Evolutionary conservation across 176 grass and related monocot genomes (phyloP).

Genomic region (Coix lacrymajobi): DNA sequence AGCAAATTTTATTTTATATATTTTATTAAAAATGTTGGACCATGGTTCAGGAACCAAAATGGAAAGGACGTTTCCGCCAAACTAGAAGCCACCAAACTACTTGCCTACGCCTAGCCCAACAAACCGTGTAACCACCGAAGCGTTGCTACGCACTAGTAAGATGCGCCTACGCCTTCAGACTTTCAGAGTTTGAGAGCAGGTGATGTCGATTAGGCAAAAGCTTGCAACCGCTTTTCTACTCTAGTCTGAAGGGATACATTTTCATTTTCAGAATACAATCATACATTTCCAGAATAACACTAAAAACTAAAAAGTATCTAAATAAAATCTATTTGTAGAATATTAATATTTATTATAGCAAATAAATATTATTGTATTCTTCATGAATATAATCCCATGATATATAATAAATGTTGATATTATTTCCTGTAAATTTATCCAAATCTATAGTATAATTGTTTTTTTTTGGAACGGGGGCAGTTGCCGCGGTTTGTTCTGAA

Average conservation of each 20-base stretch:
- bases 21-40: neutral
- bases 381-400: too few relatives aligned
- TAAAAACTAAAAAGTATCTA: too few relatives aligned
- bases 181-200: neutral
- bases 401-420: too few relatives aligned
- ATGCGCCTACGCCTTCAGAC: neutral
- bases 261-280: too few relatives aligned
- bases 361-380: too few relatives aligned
- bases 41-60: neutral
- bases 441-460: too few relatives aligned
- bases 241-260: too few relatives aligned
- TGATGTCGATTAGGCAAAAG: neutral
- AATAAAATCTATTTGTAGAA: too few relatives aligned
- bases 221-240: neutral
- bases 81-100: neutral
- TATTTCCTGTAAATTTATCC: too few relatives aligned
- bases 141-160: neutral
- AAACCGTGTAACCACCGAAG: neutral
- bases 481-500: neutral
- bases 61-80: neutral
- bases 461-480: too few relatives aligned
- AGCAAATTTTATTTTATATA: neutral
- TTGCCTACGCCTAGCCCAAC: neutral
- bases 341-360: too few relatives aligned
- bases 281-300: too few relatives aligned